Evolutionary conservation across 2,329 filamentous ascomycete species (phyloP).

Genomic region (Paraphoma chrysanthemicola): DNA sequence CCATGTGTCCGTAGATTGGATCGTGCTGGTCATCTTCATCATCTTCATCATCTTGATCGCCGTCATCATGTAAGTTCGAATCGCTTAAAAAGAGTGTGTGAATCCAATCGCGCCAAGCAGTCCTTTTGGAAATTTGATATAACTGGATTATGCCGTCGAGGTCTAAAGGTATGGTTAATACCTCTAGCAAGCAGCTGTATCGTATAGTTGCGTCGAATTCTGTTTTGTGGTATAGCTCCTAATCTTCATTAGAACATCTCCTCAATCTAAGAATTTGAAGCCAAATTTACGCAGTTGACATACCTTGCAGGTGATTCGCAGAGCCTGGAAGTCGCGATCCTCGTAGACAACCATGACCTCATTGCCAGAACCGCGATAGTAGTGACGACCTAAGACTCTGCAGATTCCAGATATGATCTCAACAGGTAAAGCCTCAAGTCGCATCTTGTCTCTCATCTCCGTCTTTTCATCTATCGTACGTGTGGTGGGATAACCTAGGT

Average conservation of each 20-base stretch:
- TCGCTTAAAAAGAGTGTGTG: background rate
- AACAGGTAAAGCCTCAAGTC: too few species aligned
- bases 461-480: too few species aligned
- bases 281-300: background rate
- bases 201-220: background rate
- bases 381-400: too few species aligned
- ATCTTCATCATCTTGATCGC: background rate
- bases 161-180: background rate
- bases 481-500: too few species aligned
- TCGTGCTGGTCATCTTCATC: too few species aligned
- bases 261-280: background rate
- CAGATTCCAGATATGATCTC: too few species aligned
- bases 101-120: background rate
- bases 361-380: too few species aligned
- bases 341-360: background rate
- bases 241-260: background rate
- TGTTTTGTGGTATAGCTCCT: constrained; percentile 2
- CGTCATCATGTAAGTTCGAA: background rate
- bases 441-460: too few species aligned
- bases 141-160: background rate
- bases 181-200: background rate
- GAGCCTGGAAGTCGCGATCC: background rate
- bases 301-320: background rate
- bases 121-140: background rate
- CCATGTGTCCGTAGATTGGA: too few species aligned